Evolutionary conservation across 2,329 filamentous ascomycete species (phyloP).

Genomic region (Exophiala calicioides): DNA sequence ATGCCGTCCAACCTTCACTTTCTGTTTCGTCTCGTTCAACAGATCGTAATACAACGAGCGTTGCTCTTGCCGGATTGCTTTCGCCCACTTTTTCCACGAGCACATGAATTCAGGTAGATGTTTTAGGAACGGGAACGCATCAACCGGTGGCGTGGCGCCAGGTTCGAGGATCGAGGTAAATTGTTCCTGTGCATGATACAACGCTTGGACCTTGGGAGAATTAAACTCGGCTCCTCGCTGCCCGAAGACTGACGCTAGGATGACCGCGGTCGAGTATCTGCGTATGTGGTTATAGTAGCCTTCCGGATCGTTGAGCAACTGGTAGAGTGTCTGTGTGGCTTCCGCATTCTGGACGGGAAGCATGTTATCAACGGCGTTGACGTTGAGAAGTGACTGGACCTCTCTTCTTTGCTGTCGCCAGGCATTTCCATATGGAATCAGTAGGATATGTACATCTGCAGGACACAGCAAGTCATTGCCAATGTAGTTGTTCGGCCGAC

Average conservation of each 20-base stretch:
- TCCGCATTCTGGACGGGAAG: conserved; percentile 3
- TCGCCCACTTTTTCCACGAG: conserved; percentile 44
- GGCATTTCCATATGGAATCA: conserved; percentile 29
- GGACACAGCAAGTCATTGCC: conserved; percentile 30
- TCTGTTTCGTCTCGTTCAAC: conserved; percentile 10
- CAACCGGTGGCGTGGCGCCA: conserved; percentile 35
- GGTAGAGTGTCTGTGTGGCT: conserved; percentile 2
- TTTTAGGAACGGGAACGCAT: conserved; percentile 48
- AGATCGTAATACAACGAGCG: conserved; percentile 4
- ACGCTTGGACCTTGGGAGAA: conserved; percentile 6
- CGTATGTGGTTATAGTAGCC: conserved; percentile 10
- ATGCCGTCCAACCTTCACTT: background rate
- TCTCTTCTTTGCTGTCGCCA: conserved; percentile 29
- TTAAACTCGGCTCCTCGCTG: conserved; percentile 13
- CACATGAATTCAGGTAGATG: conserved; percentile 47
- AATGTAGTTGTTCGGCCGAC: conserved; percentile 42
- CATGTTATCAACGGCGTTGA: conserved; percentile 5
- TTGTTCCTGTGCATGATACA: conserved; percentile 12
- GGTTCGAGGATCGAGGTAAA: conserved; percentile 8
- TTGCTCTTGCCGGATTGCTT: conserved; percentile 28
- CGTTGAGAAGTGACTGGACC: conserved; percentile 9
- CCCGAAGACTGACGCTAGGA: conserved; percentile 16
- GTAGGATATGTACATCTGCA: conserved; percentile 25
- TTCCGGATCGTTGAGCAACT: conserved; percentile 6
- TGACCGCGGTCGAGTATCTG: conserved; percentile 15